Evolutionary conservation across 345 rosid genomes (phyloP), one percentile per base, ranked within the genome.

Genomic region (Brassica rapa): DNA sequence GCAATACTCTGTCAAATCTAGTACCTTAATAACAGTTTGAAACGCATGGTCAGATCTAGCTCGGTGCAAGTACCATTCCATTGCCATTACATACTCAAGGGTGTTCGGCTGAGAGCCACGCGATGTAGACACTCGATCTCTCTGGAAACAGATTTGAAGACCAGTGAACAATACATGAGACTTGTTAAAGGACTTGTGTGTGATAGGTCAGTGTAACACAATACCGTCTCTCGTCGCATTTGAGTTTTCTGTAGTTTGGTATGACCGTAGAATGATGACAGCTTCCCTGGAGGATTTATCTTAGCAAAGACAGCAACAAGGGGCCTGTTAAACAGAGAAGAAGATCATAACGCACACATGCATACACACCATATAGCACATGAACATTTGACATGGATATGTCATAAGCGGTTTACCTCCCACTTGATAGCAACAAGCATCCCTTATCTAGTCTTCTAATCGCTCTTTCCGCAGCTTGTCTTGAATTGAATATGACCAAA

Each of bases 91-190:
- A 84, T 81, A 91, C 82, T 89, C 98, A 78, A 93, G 69, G 32
- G 88, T 90, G 81, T 96, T 96, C 5, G 92, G 89, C 79, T 96
- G 98, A 81, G 97, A 85, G 78, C 87, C 88, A 86, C 89, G 99
- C 32, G 99, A 90, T 53, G 95, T 91, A 82, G 97, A 85, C 68
- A 91, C 86, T 2, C 90, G 90, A 73, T 87, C 89, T 83, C 83
- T 91, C 99, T 95, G 83, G 30, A 66, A 33, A 70, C 30, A 60
- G 23, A 71, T 65, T 29, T n/a, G 55, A 51, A 64, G n/a, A 64
- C 11, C 55, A 39, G 74, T 39, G 29, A 25, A 25, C 46, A 39
- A 49, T 5, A 27, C 30, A 64, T 27, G 24, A 35, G 16, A 46
- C 43, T 56, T 55, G 27, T 19, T 68, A 39, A 51, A 53, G 15